A percentile compares a stretch with the other conserved stretches of the same genome.
Evolutionary conservation across 2,329 filamentous ascomycete species (phyloP).

Genomic region (Verticillium dahliae): DNA sequence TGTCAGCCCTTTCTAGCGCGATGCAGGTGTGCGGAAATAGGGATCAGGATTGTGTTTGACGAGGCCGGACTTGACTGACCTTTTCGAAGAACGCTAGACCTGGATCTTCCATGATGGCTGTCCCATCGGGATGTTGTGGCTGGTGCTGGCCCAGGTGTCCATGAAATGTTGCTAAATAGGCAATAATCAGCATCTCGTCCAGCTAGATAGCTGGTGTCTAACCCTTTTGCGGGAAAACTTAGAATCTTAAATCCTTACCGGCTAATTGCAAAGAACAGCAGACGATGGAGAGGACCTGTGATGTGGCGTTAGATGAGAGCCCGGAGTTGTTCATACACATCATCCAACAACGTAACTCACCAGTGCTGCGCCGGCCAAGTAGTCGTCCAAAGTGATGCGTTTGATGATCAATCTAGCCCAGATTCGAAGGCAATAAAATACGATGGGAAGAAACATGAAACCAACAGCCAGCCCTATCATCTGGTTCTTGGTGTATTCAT

Average conservation of each 20-base stretch:
- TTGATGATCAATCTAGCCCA: constrained; percentile 11
- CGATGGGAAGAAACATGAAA: constrained; percentile 8
- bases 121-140: constrained; percentile 7
- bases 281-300: constrained; percentile 2
- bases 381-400: constrained; percentile 9
- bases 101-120: constrained; percentile 8
- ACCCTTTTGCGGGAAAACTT: not conserved
- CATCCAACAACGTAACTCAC: not conserved
- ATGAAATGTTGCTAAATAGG: constrained; percentile 2
- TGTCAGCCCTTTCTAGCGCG: no score
- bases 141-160: constrained; percentile 9
- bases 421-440: constrained; percentile 6
- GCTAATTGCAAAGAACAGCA: constrained; percentile 7
- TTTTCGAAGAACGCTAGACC: constrained; percentile 9
- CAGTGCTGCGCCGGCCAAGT: constrained; percentile 6
- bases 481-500: constrained; percentile 8
- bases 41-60: no score
- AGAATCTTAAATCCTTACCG: not conserved
- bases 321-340: no score
- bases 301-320: no score
- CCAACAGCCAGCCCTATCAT: constrained; percentile 9
- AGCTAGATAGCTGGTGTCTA: not conserved
- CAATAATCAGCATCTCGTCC: not conserved
- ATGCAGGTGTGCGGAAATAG: not conserved
- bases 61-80: not conserved